Conservation (phyloP, 441 rosid genomes). For the Populus hybrid region DNA sequence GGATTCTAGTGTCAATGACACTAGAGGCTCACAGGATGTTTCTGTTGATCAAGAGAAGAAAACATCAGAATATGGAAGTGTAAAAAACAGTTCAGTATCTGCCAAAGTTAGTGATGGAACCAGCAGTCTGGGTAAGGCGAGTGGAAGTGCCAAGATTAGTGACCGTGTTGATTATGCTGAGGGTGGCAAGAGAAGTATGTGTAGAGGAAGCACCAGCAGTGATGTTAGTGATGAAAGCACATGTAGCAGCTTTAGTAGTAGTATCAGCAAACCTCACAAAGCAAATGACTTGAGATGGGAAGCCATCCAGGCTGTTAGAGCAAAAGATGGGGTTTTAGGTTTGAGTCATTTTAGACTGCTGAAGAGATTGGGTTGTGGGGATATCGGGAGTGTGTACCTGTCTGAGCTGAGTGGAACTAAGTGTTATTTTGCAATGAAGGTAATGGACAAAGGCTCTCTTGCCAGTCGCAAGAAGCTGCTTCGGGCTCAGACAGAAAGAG, state of each 20-base stretch:
- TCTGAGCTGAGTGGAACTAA: conserved; percentile 88
- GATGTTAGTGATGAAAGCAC: conserved; percentile 93
- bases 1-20: conserved; percentile 39
- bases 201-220: conserved; percentile 94
- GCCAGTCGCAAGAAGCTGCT: conserved; percentile 87
- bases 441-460: conserved; percentile 90
- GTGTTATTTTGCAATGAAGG: conserved; percentile 93
- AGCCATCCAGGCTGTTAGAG: conserved; percentile 82
- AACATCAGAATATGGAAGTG: conserved; percentile 56
- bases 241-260: conserved; percentile 89
- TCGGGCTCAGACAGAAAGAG: conserved; percentile 94
- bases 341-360: conserved; percentile 79
- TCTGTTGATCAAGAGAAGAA: conserved; percentile 58
- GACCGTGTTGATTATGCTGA: conserved; percentile 71
- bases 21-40: conserved; percentile 36
- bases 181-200: conserved; percentile 86
- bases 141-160: conserved; percentile 69
- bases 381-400: conserved; percentile 90
- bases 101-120: conserved; percentile 74
- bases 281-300: conserved; percentile 95
- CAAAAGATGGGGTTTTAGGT: conserved; percentile 70
- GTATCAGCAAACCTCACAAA: conserved; percentile 83
- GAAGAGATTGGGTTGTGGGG: conserved; percentile 92
- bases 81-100: conserved; percentile 71
- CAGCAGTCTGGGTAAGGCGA: conserved; percentile 60